Evolutionary conservation across 2,329 filamentous ascomycete species (phyloP).

Genomic region (Ambrosiella xylebori): DNA sequence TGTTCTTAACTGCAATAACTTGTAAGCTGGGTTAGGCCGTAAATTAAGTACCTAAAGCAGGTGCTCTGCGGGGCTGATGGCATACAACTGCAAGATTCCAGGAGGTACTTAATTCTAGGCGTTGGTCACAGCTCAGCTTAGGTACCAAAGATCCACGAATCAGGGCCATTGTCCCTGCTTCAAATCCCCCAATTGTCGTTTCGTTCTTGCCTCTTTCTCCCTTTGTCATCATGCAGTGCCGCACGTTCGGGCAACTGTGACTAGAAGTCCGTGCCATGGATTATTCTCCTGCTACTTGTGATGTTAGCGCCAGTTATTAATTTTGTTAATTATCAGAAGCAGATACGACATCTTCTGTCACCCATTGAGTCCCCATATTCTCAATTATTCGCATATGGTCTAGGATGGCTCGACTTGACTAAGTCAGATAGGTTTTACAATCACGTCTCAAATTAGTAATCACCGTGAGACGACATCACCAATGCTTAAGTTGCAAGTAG

Average conservation of each 20-base stretch:
- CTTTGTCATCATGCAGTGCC: not conserved
- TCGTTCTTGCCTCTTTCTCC: conserved; percentile 1
- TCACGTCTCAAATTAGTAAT: too few species aligned
- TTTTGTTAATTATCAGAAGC: too few species aligned
- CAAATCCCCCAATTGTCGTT: not conserved
- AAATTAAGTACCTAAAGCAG: not conserved
- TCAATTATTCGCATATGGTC: too few species aligned
- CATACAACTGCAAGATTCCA: not conserved
- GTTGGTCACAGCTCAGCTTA: not conserved
- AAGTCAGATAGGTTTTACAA: too few species aligned
- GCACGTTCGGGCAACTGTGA: not conserved
- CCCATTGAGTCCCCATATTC: too few species aligned
- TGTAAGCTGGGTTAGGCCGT: not conserved
- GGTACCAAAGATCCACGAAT: not conserved
- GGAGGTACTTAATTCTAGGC: not conserved
- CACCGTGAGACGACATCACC: too few species aligned
- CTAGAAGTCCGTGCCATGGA: not conserved
- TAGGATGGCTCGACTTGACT: too few species aligned
- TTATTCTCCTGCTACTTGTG: not conserved
- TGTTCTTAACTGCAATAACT: not conserved
- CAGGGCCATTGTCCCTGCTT: not conserved
- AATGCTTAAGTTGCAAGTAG: not conserved
- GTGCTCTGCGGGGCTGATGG: not conserved
- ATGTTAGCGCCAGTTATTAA: too few species aligned
- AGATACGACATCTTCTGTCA: too few species aligned